phyloP scores from a whole-genome alignment of 768 basidiomycete genomes.

The Coprinopsis marcescibilis region DNA sequence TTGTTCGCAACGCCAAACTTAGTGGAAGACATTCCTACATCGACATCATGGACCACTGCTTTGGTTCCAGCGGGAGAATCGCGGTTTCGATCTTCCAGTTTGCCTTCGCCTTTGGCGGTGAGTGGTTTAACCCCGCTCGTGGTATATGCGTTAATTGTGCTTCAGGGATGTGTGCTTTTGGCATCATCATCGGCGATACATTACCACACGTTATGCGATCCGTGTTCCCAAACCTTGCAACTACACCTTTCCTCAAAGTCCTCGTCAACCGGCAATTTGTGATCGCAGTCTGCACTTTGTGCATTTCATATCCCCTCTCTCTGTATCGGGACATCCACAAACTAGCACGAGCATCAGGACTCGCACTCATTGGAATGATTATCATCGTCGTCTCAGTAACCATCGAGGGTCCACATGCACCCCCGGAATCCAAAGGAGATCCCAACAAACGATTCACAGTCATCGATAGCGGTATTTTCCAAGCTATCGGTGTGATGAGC shows the following conservation, averaged over 20 bases:
- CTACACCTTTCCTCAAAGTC: conserved; percentile 68
- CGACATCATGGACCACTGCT: conserved; percentile 91
- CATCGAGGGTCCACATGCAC: conserved; percentile 73
- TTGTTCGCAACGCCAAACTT: conserved; percentile 93
- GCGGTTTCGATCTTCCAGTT: conserved; percentile 98
- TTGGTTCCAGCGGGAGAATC: conserved; percentile 85
- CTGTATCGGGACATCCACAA: conserved; percentile 98
- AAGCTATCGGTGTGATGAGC: conserved; percentile 96
- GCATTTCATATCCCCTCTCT: conserved; percentile 91
- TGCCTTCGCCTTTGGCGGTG: conserved; percentile 93
- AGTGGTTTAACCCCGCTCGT: not conserved
- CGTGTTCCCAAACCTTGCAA: conserved; percentile 64
- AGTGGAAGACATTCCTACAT: conserved; percentile 91
- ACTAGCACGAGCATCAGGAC: conserved; percentile 83
- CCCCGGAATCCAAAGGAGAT: conserved; percentile 71
- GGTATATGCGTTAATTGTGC: not conserved
- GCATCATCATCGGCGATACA: conserved; percentile 97
- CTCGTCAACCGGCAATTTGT: conserved; percentile 86
- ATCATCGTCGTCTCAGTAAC: conserved; percentile 87
- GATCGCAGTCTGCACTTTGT: conserved; percentile 79
- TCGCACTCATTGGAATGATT: conserved; percentile 90
- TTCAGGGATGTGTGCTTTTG: conserved; percentile 94
- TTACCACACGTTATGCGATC: conserved; percentile 91
- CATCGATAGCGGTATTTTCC: conserved; percentile 77
- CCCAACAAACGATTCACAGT: conserved; percentile 69